A percentile compares a stretch with the other conserved stretches of the same genome.
Evolutionary conservation across 768 basidiomycete genomes (phyloP).

Genomic region (Naganishia kalamii): DNA sequence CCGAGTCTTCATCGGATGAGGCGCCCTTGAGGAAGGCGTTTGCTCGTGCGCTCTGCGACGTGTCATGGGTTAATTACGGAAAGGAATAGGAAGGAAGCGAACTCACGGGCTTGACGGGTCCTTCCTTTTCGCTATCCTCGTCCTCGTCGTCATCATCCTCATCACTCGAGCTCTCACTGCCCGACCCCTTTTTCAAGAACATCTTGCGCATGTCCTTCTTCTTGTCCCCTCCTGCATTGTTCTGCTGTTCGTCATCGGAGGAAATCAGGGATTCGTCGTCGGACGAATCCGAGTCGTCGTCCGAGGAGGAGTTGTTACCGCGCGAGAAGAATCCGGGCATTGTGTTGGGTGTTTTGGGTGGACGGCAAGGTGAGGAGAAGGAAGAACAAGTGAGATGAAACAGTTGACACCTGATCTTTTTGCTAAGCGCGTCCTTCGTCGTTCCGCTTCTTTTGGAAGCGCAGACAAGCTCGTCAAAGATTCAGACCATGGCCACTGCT

Average conservation of each 20-base stretch:
- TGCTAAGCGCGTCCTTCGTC: too few species aligned
- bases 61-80: neutral
- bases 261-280: slow-evolving; percentile 45
- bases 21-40: slow-evolving; percentile 44
- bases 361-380: neutral
- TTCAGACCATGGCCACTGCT: too few species aligned
- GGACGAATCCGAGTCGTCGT: slow-evolving; percentile 33
- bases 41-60: slow-evolving; percentile 46
- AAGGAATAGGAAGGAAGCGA: neutral
- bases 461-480: too few species aligned
- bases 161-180: slow-evolving; percentile 55
- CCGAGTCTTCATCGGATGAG: slow-evolving; percentile 57
- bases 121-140: slow-evolving; percentile 49
- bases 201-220: slow-evolving; percentile 4
- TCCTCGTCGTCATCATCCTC: slow-evolving; percentile 49
- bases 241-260: slow-evolving; percentile 31
- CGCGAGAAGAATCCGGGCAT: slow-evolving; percentile 46
- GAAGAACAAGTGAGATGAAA: neutral
- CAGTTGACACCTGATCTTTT: too few species aligned
- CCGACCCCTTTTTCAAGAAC: slow-evolving; percentile 44
- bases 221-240: slow-evolving; percentile 17
- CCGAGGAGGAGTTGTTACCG: slow-evolving; percentile 33
- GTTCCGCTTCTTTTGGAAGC: too few species aligned
- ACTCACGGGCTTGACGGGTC: slow-evolving; percentile 41
- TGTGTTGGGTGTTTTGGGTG: slow-evolving; percentile 6